Base-by-base conservation (phyloP, 306 rosid genomes). In the Glycine latifolia region DNA sequence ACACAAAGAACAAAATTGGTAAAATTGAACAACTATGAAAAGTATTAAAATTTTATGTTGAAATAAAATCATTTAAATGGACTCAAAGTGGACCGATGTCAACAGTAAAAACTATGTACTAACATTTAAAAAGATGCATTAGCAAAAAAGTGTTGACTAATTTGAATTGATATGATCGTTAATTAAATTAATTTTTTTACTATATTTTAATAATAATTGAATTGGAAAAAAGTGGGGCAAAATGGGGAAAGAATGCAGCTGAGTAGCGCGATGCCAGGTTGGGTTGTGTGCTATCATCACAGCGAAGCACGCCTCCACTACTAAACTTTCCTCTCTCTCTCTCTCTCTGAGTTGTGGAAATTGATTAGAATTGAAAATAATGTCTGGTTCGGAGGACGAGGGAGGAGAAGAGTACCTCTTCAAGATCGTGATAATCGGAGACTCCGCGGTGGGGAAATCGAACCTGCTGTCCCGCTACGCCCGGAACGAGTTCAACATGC, bases 391-490 rank as follows among this genome's bases (percentile, higher is more conserved):
- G 37, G 97, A 92, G 8, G 97, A 94, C 8, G 97, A 90, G 77
- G 90, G 90, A 7, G 97, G 92, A 20, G 98, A 92, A 86, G 97
- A 92, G 87, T 94, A 94, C 80, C 98, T 94, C 1, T 94, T 94
- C 92, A 94, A 94, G 91, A 86, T 94, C 55, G 98, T 94, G 4
- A 94, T 94, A 11, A 94, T 94, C 39, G 97, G 98, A 0, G 98
- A 94, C 85, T 92, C 97, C 0, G 97, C 97, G 0, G 98, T 94
- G 0, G 98, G 98, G 0, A 94, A 94, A 83, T 94, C 98, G 0
- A 94, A 94, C 82, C 62, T 94, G 14, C 93, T 94, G 0, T 91
- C 98, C 2, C 91, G 98, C 4, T 94, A 92, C 10, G 98, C 98
- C 0, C 90, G 97, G 2, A 92, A 94, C 79, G 97, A 94, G 90